phyloP scores from a whole-genome alignment of 2,329 filamentous ascomycete genomes.

The Pseudohalonectria lignicola region DNA sequence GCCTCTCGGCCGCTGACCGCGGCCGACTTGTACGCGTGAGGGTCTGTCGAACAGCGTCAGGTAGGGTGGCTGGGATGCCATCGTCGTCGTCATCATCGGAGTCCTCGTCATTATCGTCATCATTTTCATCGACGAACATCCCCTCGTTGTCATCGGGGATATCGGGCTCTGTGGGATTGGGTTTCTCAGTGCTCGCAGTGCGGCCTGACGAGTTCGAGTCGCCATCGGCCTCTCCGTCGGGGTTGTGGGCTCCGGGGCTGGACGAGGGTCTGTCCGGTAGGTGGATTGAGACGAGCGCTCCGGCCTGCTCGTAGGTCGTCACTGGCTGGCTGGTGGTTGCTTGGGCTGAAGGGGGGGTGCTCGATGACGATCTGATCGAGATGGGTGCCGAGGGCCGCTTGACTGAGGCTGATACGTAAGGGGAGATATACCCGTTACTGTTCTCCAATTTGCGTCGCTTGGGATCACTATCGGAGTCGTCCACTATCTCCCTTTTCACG shows the following conservation, averaged over 20 bases:
- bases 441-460: conserved; percentile 14
- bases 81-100: conserved; percentile 18
- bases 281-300: neutral
- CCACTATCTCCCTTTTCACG: neutral
- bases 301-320: neutral
- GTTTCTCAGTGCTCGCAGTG: neutral
- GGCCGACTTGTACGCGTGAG: conserved; percentile 4
- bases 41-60: conserved; percentile 17
- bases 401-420: neutral
- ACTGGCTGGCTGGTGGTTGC: neutral
- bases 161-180: neutral
- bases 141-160: neutral
- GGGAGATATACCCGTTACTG: conserved; percentile 7
- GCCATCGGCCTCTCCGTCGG: too few species aligned
- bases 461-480: conserved; percentile 10
- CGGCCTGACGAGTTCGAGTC: too few species aligned
- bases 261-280: too few species aligned
- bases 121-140: conserved; percentile 1
- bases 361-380: conserved; percentile 8
- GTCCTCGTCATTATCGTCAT: conserved; percentile 10
- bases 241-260: too few species aligned
- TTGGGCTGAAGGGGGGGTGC: neutral
- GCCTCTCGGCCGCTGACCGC: too few species aligned
- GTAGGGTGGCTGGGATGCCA: conserved; percentile 21
- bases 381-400: conserved; percentile 8